These are phyloP conservation scores for Kwoniella sp. DNA, from an alignment of 768 basidiomycete genomes.

Conservation along the genomic window DNA sequence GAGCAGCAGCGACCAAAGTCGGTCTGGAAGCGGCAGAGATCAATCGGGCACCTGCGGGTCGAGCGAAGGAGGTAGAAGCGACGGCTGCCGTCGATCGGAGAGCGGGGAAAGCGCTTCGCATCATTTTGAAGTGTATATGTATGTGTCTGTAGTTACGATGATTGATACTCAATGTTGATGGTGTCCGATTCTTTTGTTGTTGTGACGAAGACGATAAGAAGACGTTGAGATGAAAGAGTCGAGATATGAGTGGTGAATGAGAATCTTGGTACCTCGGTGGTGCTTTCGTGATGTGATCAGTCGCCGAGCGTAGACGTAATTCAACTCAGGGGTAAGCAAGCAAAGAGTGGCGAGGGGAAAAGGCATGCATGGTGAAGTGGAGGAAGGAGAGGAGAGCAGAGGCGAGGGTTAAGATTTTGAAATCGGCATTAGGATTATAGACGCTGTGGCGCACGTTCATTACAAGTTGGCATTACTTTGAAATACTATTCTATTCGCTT, in stretches of 20 bases:
- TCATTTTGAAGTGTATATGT: no score
- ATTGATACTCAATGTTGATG: neutral
- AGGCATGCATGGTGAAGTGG: neutral
- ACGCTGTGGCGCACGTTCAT: neutral
- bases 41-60: conserved; percentile 13
- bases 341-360: neutral
- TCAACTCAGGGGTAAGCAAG: neutral
- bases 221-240: conserved; percentile 1
- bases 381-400: no score
- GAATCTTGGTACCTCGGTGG: neutral
- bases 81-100: conserved; percentile 31
- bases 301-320: conserved; percentile 3
- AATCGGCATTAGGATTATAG: neutral
- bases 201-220: neutral
- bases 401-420: no score
- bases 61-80: conserved; percentile 33
- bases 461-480: neutral
- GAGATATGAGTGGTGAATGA: conserved; percentile 10
- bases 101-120: conserved; percentile 22
- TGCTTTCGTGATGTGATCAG: neutral
- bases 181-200: neutral
- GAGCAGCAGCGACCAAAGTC: conserved; percentile 17
- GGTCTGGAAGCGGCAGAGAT: conserved; percentile 10
- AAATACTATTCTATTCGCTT: neutral
- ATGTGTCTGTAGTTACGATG: neutral